A percentile compares a stretch with the other conserved stretches of the same genome.
phyloP scores from a whole-genome alignment of 2,329 filamentous ascomycete species.

The Stagonosporopsis cucurbitacearum region DNA sequence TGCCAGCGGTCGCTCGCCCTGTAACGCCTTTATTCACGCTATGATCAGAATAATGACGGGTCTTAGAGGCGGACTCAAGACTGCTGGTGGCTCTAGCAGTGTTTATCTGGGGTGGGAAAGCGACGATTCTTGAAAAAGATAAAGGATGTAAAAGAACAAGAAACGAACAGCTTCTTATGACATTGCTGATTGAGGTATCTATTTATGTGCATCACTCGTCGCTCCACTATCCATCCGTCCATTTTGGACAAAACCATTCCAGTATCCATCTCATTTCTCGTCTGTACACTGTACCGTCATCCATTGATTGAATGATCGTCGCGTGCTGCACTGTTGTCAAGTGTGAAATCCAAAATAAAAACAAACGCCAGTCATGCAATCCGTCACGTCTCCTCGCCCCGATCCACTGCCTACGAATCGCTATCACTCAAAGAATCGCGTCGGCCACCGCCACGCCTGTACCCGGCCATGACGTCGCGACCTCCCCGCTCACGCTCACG shows the following conservation, averaged over 20 bases:
- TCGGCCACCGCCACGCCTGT: constrained; percentile 51
- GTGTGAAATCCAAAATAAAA: neutral
- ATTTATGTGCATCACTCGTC: neutral
- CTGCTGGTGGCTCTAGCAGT: neutral
- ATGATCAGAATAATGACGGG: too few relatives aligned
- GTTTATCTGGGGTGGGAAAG: neutral
- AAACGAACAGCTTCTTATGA: neutral
- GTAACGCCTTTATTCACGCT: neutral
- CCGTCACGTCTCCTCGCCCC: neutral
- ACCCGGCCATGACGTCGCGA: constrained; percentile 53
- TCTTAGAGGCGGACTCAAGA: too few relatives aligned
- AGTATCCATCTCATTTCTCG: constrained; percentile 8
- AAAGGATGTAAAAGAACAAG: neutral
- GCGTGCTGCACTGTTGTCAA: constrained; percentile 1
- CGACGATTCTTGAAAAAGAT: neutral
- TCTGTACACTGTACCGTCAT: constrained; percentile 1
- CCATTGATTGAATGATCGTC: neutral
- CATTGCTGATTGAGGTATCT: constrained; percentile 10
- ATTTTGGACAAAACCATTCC: neutral
- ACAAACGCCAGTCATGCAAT: constrained; percentile 15
- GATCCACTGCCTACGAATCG: constrained; percentile 41
- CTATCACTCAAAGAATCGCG: constrained; percentile 63
- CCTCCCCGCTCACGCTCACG: constrained; percentile 23
- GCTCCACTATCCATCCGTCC: constrained; percentile 5
- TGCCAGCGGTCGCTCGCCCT: neutral